Evolutionary conservation across 306 rosid genomes (phyloP).

Genomic region (Vachellia pachyceras): DNA sequence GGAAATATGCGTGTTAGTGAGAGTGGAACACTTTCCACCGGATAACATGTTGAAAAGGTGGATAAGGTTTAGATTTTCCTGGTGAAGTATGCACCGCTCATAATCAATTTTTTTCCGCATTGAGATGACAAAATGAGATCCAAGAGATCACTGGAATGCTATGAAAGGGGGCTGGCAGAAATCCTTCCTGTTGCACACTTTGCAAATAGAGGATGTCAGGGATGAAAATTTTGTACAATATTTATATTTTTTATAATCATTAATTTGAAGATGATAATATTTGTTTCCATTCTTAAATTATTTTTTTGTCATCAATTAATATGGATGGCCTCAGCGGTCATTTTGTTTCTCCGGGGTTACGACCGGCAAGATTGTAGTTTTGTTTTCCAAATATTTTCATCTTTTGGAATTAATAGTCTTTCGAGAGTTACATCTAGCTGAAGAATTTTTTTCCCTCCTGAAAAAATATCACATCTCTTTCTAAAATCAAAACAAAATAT

Average conservation of each 20-base stretch:
- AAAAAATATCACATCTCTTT: not conserved
- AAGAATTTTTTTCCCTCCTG: not conserved
- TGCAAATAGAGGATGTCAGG: not conserved
- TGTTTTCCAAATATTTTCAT: not conserved
- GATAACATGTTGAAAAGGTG: slow-evolving; percentile 6
- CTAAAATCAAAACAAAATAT: not conserved
- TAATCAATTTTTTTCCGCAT: not conserved
- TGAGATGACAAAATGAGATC: not conserved
- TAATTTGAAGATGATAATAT: not conserved
- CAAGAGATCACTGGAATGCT: not conserved
- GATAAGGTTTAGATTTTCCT: not conserved
- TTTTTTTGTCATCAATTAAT: not conserved
- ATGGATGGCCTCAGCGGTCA: not conserved
- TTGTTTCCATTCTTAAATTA: not conserved
- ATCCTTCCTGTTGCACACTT: not conserved
- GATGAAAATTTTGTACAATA: not conserved
- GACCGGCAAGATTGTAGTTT: not conserved
- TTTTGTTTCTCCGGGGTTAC: not conserved
- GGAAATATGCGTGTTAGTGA: not conserved
- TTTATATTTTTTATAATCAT: not conserved
- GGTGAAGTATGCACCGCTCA: not conserved
- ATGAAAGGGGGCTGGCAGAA: not conserved
- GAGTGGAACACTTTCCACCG: not conserved
- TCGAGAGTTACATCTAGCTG: not conserved
- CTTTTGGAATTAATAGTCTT: not conserved